Conservation (phyloP, 768 basidiomycete genomes). For the Wakefieldia striispora region DNA sequence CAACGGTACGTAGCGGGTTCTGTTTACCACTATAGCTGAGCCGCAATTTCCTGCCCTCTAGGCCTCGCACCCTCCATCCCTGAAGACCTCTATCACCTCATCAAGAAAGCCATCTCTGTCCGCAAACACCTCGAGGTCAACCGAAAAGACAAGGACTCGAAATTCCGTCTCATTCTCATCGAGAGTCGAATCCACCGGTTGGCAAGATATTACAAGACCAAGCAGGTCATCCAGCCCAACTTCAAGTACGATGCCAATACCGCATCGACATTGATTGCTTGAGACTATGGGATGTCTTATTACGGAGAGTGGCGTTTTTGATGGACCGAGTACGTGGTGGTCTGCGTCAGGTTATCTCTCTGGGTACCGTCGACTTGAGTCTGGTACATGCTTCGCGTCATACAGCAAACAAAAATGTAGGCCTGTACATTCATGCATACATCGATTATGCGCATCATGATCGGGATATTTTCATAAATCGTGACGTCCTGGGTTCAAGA, state of each 20-base stretch:
- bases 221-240: slow-evolving; percentile 95
- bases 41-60: slow-evolving; percentile 28
- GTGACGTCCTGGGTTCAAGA: too few species aligned
- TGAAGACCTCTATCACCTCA: slow-evolving; percentile 98
- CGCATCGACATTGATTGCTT: slow-evolving; percentile 88
- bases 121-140: slow-evolving; percentile 98
- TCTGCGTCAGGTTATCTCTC: neutral
- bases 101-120: slow-evolving; percentile 99
- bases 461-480: neutral
- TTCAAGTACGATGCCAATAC: slow-evolving; percentile 99
- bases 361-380: neutral
- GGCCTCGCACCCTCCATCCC: slow-evolving; percentile 97
- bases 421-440: slow-evolving; percentile 20
- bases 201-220: slow-evolving; percentile 97
- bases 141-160: slow-evolving; percentile 99
- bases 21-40: neutral
- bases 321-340: neutral
- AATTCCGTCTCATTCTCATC: slow-evolving; percentile 95
- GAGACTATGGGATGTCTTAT: slow-evolving; percentile 22
- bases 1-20: slow-evolving; percentile 61
- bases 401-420: slow-evolving; percentile 19
- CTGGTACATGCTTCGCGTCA: slow-evolving; percentile 7
- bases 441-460: slow-evolving; percentile 10
- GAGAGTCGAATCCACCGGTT: slow-evolving; percentile 98
- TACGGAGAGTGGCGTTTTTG: neutral